phyloP scores from a whole-genome alignment of 495 filamentous ascomycete species.

The Lophiostoma macrostomum region DNA sequence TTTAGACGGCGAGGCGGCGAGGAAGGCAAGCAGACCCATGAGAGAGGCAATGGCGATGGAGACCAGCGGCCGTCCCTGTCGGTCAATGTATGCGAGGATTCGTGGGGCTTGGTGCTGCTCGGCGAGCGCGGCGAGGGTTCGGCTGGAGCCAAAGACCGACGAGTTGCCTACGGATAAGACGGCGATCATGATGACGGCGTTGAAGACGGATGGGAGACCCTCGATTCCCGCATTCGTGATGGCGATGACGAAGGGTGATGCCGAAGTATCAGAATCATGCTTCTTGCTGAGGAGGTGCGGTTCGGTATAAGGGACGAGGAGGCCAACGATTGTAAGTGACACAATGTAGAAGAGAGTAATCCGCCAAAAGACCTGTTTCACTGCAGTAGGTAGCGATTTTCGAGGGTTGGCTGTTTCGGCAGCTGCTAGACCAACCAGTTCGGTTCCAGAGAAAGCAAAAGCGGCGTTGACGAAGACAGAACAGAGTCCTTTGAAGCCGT shows the following conservation, averaged over 20 bases:
- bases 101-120: constrained; percentile 41
- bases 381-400: constrained; percentile 46
- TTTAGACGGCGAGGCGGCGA: constrained; percentile 62
- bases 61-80: constrained; percentile 50
- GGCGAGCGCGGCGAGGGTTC: constrained; percentile 41
- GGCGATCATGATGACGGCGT: constrained; percentile 43
- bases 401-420: constrained; percentile 47
- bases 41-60: constrained; percentile 65
- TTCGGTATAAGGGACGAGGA: constrained; percentile 39
- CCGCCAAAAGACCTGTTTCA: constrained; percentile 73
- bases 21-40: constrained; percentile 74
- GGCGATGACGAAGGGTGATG: constrained; percentile 43
- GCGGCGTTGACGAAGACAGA: constrained; percentile 64
- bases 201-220: constrained; percentile 40
- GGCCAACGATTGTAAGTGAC: constrained; percentile 38
- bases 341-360: constrained; percentile 62
- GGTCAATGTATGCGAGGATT: constrained; percentile 43
- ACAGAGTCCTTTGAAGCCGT: constrained; percentile 76
- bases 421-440: constrained; percentile 49
- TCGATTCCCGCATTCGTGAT: constrained; percentile 41
- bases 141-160: constrained; percentile 41
- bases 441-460: constrained; percentile 65
- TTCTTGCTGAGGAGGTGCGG: constrained; percentile 26
- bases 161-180: constrained; percentile 43
- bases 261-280: constrained; percentile 23